Conservation (phyloP, 257 asterid species). For the Solanum lignicaule region DNA sequence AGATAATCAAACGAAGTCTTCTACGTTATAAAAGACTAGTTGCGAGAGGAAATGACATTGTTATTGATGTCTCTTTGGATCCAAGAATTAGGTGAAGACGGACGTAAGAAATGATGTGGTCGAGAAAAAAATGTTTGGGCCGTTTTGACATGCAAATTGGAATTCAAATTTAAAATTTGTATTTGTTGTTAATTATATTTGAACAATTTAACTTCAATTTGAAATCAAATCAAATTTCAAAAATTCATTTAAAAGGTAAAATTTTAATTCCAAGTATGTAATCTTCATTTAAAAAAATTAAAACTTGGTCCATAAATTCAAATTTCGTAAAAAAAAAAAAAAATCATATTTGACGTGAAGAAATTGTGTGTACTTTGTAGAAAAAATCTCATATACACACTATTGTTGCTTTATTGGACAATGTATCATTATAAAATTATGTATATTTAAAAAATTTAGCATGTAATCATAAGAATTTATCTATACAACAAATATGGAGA, state of each 20-base stretch:
- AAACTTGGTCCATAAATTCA: not conserved
- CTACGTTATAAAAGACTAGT: not conserved
- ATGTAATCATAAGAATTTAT: not conserved
- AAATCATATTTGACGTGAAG: not conserved
- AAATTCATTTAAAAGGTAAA: not conserved
- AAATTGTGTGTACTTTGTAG: not conserved
- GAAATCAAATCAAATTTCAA: not conserved
- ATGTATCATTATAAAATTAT: not conserved
- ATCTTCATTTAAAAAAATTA: rapidly evolving
- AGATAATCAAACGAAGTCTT: not conserved
- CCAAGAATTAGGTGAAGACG: not conserved
- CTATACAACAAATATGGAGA: not conserved
- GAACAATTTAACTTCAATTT: not conserved
- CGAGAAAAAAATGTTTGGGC: not conserved
- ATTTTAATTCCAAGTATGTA: not conserved
- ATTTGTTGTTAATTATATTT: not conserved
- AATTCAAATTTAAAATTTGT: not conserved
- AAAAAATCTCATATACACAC: too few relatives aligned
- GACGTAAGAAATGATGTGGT: too few relatives aligned
- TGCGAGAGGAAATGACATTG: not conserved
- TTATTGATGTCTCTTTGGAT: not conserved
- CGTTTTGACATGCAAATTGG: not conserved
- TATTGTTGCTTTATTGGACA: not conserved
- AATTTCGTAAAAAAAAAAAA: not conserved
- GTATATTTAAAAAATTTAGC: not conserved